Percentiles rank a stretch among this genome's conserved stretches.
phyloP scores from a whole-genome alignment of 768 basidiomycete species.

The Suillus fuscotomentosus region DNA sequence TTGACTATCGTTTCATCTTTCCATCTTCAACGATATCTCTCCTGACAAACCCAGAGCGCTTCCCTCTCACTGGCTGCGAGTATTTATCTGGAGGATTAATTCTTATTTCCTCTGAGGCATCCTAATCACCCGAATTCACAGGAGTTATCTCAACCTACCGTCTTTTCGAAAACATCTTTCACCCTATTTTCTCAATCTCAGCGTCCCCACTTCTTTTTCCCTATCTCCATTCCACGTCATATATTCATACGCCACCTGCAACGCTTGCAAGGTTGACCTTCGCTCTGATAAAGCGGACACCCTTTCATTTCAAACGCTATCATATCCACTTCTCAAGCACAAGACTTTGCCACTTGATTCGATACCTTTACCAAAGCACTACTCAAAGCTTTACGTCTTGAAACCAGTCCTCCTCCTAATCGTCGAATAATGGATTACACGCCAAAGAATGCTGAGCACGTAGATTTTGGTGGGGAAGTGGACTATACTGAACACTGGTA shows the following conservation, averaged over 20 bases:
- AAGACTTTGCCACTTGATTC: constrained; percentile 22
- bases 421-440: constrained; percentile 45
- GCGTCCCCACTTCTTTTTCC: constrained; percentile 15
- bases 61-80: too few species aligned
- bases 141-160: too few species aligned
- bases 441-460: constrained; percentile 65
- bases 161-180: too few species aligned
- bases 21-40: too few species aligned
- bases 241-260: neutral
- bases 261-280: constrained; percentile 1
- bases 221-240: neutral
- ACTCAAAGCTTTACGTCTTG: constrained; percentile 29
- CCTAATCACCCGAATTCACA: too few species aligned
- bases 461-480: constrained; percentile 71
- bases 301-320: too few species aligned
- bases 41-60: too few species aligned
- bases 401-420: constrained; percentile 29
- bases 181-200: constrained; percentile 16
- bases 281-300: constrained; percentile 12
- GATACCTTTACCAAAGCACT: constrained; percentile 27
- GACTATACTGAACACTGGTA: constrained; percentile 70
- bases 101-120: too few species aligned
- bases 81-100: too few species aligned
- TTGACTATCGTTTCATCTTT: too few species aligned
- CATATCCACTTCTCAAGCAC: constrained; percentile 23